A percentile compares a stretch with the other conserved stretches of the same genome.
Conservation (phyloP, 2,329 filamentous ascomycete species). For the Neurospora sp. region DNA sequence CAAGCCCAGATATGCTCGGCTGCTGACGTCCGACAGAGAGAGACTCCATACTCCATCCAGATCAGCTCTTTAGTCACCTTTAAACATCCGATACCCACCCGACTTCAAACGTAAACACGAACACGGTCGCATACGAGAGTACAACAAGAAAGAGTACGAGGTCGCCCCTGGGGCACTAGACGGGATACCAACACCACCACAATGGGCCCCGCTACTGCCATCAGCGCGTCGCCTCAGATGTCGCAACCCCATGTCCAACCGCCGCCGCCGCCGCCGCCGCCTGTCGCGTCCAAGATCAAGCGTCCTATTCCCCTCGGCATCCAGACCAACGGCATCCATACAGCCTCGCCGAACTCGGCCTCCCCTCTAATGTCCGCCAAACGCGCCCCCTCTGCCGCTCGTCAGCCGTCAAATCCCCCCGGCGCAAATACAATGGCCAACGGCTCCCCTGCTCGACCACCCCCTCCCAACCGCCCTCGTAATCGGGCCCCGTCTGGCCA, state of each 20-base stretch:
- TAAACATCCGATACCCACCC: background rate
- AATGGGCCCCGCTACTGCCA: conserved; percentile 5
- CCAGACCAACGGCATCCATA: conserved; percentile 50
- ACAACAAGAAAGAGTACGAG: background rate
- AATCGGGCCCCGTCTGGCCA: conserved; percentile 15
- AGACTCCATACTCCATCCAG: background rate
- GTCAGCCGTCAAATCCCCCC: conserved; percentile 38
- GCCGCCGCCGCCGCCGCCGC: conserved; percentile 31
- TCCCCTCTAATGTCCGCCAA: conserved; percentile 48
- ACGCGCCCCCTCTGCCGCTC: conserved; percentile 37
- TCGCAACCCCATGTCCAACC: conserved; percentile 27
- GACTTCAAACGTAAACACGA: background rate
- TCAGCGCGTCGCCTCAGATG: conserved; percentile 28
- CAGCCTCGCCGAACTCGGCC: conserved; percentile 48
- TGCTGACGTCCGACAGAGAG: background rate
- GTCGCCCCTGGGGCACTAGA: background rate
- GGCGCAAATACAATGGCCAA: conserved; percentile 23
- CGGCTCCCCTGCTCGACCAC: conserved; percentile 36
- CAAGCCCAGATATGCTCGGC: background rate
- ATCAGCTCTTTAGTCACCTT: background rate
- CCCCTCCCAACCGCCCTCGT: conserved; percentile 44
- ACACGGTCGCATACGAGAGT: background rate
- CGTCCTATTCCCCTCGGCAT: conserved; percentile 56
- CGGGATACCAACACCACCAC: background rate
- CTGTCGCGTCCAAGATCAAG: conserved; percentile 51